Conservation (phyloP, 83 land plant species). For the Picea mariana region DNA sequence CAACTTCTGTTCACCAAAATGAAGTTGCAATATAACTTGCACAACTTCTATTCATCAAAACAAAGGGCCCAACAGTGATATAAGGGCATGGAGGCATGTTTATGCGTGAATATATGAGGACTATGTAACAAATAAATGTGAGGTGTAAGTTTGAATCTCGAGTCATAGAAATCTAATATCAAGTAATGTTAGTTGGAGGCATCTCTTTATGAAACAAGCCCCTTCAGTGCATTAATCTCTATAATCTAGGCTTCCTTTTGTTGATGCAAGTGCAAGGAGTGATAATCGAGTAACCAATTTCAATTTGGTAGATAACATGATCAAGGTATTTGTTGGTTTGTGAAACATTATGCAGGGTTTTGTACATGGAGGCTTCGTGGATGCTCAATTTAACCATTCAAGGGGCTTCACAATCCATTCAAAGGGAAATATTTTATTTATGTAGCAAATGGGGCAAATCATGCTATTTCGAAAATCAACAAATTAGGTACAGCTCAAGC, state of each 20-base stretch:
- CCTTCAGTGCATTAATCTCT: neutral
- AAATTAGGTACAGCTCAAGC: constrained; percentile 27
- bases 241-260: neutral
- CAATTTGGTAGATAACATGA: constrained; percentile 21
- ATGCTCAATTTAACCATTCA: constrained; percentile 40
- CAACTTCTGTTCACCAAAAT: no score
- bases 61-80: no score
- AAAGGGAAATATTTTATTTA: constrained; percentile 53
- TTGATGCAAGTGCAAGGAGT: neutral
- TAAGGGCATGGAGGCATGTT: no score
- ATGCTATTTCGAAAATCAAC: constrained; percentile 49
- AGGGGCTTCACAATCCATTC: constrained; percentile 46
- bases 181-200: neutral
- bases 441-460: constrained; percentile 53
- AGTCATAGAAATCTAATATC: neutral
- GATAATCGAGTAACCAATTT: neutral
- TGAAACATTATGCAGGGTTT: constrained; percentile 31
- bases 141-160: neutral
- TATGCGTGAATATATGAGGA: no score
- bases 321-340: constrained; percentile 30
- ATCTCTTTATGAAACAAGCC: neutral
- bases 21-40: no score
- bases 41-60: no score
- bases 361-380: constrained; percentile 34
- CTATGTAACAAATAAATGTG: no score